Evolutionary conservation across 1,284 basidiomycete species (phyloP), one percentile per base, ranked within the genome.

Genomic region (Cutaneotrichosporon sp.): DNA sequence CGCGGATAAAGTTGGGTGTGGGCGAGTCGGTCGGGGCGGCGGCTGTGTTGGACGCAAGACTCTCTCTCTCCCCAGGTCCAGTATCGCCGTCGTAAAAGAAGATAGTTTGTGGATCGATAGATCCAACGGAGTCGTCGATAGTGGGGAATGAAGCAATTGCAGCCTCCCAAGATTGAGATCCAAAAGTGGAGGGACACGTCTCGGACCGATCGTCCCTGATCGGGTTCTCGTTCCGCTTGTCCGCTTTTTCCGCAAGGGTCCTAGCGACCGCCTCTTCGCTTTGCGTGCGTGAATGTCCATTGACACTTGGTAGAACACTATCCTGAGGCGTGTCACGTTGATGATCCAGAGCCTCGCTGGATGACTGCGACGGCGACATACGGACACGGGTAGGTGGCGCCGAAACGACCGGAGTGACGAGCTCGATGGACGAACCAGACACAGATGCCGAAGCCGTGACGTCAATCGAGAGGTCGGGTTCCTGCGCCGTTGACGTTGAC

Each of bases 61-160:
- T 53, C 24, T 49, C 52, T 32, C 52, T 46, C 24, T 19, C 24
- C 14, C 19, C 24, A 25, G 29, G 33, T 33, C 24, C 31, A 35
- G 33, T 29, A 12, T 29, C 19, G 31, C 26, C 19, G 33, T 37
- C 11, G n/a, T n/a, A n/a, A n/a, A 29, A 32, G 24, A 20, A 32
- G 26, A 48, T 44, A 35, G 26, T 34, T 20, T 20, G 39, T 20
- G 6, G 51, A 6, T n/a, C n/a, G n/a, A n/a, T n/a, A 31, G 22
- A 46, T 10, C 14, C 24, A 14, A 52, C 24, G n/a, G 46, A 44
- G 29, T 51, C 39, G 46, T 61, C 62, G 19, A 63, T 26, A 14
- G 57, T 33, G 1, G 68, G 66, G 58, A 70, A 68, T 9, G 62
- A 52, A 25, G 57, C 56, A 31, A 68, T 57, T 1, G 63, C 58